Evolutionary conservation across 2,329 filamentous ascomycete species (phyloP), one percentile per base, ranked within the genome.

Genomic region (Thelonectria blattea): DNA sequence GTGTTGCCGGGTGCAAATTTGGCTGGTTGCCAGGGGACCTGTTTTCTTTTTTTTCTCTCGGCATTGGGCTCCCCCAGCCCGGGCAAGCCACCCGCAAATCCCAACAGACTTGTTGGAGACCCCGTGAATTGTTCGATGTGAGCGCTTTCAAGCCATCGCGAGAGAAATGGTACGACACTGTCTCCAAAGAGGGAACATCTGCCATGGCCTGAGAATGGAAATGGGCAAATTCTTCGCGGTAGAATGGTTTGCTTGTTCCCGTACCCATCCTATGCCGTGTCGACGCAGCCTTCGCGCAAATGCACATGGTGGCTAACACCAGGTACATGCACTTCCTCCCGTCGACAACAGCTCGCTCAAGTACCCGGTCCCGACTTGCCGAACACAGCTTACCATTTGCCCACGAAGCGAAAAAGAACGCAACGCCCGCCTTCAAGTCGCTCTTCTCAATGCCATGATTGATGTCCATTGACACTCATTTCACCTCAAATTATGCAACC

Each of bases 401-500:
- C n/a, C 42, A 27, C 52, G 49, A 47, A 43, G 37, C 46, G 30
- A 41, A 48, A 64, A 52, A 58, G 57, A 24, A 61, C 54, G 58
- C 55, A 58, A 42, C 24, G 34, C 48, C 39, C 34, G 27, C 27
- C 48, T 34, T 39, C 45, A 42, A 45, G 54, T 46, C 30, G 51
- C 54, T 52, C 30, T 50, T 48, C n/a, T 7, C 12, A 42, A 49
- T 52, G 34, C 37, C 37, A 60, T 57, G 17, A 32, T 22, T 24
- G 27, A n/a, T 18, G 8, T 41, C 50, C 50, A 48, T 58, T 18
- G 48, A 43, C 27, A 42, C 37, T 42, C 43, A 53, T 52, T 43
- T 53, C 49, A 18, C 37, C 14, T n/a, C 42, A 37, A 22, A 30
- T 63, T 52, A 65, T 66, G 60, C 60, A 64, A 53, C 39, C 39